Evolutionary conservation across 2,329 filamentous ascomycete genomes (phyloP), one percentile per base, ranked within the genome.

Genomic region (Aotearoamyces nothofagi): DNA sequence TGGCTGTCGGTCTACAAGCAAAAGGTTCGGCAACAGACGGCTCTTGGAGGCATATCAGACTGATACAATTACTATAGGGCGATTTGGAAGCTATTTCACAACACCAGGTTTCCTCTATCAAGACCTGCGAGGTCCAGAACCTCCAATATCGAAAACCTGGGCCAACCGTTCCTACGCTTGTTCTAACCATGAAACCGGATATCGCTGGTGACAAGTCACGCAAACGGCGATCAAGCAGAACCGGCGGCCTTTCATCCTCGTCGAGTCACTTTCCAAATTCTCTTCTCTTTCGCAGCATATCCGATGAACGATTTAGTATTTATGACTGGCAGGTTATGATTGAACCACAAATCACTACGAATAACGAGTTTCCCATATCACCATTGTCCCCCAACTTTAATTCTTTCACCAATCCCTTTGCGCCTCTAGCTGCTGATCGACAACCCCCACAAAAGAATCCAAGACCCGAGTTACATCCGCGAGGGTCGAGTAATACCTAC

Each of bases 141-240:
- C 39, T 74, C 10, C 57, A 68, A 23, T 65, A 75, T 41, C 65
- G 69, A 28, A 77, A 77, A 42, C 68, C 74, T 41, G 65, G 64
- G 1, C 62, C 66, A 8, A 56, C 64, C 4, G 50, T 70, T 5
- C 69, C 69, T 2, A 77, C 72, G 5, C 57, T 78, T 9, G 55
- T 73, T 25, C 45, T 77, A 20, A 66, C 37, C 32, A 52, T 77
- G 26, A 56, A 58, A 13, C 57, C 59, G 12, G 62, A 66, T 38
- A 55, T 60, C 1, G 40, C 50, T 6, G 57, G 61, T 20, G 69
- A 76, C 38, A 74, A 69, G 45, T 55, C 71, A 37, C 63, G 68
- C 31, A 77, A 75, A 41, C 64, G 72, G 27, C 61, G 72, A 34
- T 77, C 72, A 26, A 77, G 71, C 39, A 61, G 71, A 35, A 67